Conservation (phyloP, 2,329 filamentous ascomycete species). For the Leptographium procerum region DNA sequence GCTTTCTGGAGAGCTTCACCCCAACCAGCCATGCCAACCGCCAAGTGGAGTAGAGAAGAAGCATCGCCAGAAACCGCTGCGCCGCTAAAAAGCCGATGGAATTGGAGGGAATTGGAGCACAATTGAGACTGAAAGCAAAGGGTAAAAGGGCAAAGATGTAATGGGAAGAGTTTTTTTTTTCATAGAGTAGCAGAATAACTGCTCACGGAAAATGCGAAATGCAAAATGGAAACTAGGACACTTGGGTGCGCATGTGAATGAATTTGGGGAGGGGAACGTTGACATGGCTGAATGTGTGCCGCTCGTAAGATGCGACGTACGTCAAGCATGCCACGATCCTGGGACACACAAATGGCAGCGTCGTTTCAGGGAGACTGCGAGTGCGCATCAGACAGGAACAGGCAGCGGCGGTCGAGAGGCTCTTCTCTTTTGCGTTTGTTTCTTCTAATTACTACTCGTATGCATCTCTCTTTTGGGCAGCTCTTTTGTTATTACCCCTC, state of each 20-base stretch:
- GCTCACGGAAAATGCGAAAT: neutral
- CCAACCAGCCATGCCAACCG: neutral
- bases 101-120: neutral
- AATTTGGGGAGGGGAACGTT: neutral
- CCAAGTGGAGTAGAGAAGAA: neutral
- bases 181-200: too few species aligned
- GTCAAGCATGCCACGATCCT: neutral
- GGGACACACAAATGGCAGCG: neutral
- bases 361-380: neutral
- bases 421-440: neutral
- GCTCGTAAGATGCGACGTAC: constrained; percentile 1
- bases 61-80: too few species aligned
- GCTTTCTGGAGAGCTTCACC: neutral
- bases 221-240: neutral
- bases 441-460: too few species aligned
- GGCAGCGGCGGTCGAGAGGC: neutral
- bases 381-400: neutral
- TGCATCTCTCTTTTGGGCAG: neutral
- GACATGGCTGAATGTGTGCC: neutral
- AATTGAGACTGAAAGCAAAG: neutral
- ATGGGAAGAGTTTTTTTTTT: too few species aligned
- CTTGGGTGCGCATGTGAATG: neutral
- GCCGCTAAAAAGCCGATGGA: neutral
- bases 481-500: neutral
- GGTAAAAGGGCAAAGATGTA: neutral